These are phyloP conservation scores for Bertia moriformis DNA, from an alignment of 2,329 filamentous ascomycete species.

Conservation along the genomic window DNA sequence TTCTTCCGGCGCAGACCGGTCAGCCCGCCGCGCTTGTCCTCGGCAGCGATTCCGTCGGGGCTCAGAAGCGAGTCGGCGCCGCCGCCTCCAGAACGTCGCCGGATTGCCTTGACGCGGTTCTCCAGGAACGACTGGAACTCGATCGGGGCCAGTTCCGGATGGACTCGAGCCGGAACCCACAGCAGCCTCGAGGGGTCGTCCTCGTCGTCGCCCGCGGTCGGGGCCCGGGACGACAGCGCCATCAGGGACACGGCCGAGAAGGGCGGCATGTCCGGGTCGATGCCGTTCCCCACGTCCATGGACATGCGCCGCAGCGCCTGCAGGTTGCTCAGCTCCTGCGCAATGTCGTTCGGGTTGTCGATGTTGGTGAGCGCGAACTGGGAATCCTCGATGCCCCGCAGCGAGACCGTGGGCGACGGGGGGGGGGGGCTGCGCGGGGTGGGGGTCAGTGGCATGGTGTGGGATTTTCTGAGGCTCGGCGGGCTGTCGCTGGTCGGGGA, in stretches of 20 bases:
- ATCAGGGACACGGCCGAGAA: slow-evolving; percentile 52
- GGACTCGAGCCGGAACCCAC: slow-evolving; percentile 51
- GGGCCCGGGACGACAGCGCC: slow-evolving; percentile 21
- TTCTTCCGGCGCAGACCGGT: slow-evolving; percentile 52
- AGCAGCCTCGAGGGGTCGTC: slow-evolving; percentile 47
- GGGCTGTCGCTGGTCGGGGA: slow-evolving; percentile 13
- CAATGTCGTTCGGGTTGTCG: slow-evolving; percentile 58
- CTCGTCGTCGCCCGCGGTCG: slow-evolving; percentile 32
- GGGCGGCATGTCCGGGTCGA: slow-evolving; percentile 17
- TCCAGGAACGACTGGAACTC: slow-evolving; percentile 57
- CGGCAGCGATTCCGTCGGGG: too few relatives aligned
- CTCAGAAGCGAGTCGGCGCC: too few relatives aligned
- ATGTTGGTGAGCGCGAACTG: slow-evolving; percentile 81
- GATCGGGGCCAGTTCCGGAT: slow-evolving; percentile 50
- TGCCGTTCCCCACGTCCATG: slow-evolving; percentile 51
- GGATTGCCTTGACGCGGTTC: slow-evolving; percentile 45
- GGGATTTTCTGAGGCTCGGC: slow-evolving; percentile 22
- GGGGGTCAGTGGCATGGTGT: slow-evolving; percentile 25
- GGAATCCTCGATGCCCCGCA: slow-evolving; percentile 41
- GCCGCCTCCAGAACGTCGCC: slow-evolving; percentile 41
- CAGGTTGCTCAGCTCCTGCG: slow-evolving; percentile 60
- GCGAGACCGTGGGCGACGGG: slow-evolving; percentile 34
- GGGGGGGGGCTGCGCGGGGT: slow-evolving; percentile 26
- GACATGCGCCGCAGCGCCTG: slow-evolving; percentile 64
- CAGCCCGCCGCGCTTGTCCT: slow-evolving; percentile 9